A percentile compares a stretch with the other conserved stretches of the same genome.
Conservation (phyloP, 2,329 filamentous ascomycete species). For the Claviceps sp. region DNA sequence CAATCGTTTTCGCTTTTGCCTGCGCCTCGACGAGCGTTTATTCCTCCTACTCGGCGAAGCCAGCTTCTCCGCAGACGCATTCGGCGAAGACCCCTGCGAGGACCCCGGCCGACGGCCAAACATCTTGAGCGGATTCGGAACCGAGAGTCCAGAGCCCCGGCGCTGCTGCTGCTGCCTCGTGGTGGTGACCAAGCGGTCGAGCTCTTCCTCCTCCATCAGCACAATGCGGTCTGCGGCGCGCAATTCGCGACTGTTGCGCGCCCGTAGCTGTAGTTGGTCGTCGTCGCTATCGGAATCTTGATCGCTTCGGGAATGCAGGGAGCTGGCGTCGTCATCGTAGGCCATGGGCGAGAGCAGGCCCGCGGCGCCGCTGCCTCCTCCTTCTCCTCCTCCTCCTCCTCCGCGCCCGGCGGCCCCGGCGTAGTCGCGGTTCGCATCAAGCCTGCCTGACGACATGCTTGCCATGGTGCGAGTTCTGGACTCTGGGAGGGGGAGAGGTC, state of each 20-base stretch:
- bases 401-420: conserved; percentile 10
- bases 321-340: conserved; percentile 58
- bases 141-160: conserved; percentile 33
- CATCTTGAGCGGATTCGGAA: conserved; percentile 36
- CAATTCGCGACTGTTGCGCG: conserved; percentile 56
- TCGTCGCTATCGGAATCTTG: conserved; percentile 68
- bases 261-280: conserved; percentile 51
- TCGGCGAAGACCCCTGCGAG: conserved; percentile 21
- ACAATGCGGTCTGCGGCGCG: conserved; percentile 57
- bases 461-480: neutral
- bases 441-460: conserved; percentile 9
- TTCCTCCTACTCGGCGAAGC: conserved; percentile 33
- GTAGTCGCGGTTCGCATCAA: conserved; percentile 10
- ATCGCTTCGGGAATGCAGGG: conserved; percentile 52
- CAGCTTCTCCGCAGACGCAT: conserved; percentile 35
- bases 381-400: conserved; percentile 3
- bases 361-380: conserved; percentile 11
- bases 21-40: conserved; percentile 34
- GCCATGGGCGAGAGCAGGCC: conserved; percentile 48
- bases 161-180: conserved; percentile 36
- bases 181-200: conserved; percentile 44
- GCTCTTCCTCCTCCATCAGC: conserved; percentile 63
- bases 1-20: conserved; percentile 39
- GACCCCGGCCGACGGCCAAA: conserved; percentile 25
- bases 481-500: neutral